Base-by-base conservation (phyloP, 2,329 filamentous ascomycete species). In the Neoascochyta sp. region DNA sequence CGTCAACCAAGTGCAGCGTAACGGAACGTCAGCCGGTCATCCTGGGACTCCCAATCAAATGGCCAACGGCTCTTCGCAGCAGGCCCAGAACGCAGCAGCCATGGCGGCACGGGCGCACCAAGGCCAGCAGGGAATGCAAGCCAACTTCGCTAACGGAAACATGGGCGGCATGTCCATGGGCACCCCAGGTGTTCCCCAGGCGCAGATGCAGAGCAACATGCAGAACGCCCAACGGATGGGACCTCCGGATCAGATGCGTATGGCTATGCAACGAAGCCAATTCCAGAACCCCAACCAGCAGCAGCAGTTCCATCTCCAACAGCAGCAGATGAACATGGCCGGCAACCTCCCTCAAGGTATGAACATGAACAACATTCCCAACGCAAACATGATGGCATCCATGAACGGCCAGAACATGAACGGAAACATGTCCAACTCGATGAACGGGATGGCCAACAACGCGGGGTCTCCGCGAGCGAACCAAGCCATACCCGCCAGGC, bases 151-250 rank as follows among this genome's bases (percentile, higher is more conserved):
- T 3, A 69, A 69, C 32, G 61, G 62, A 3, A 60, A 51, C 70
- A 77, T 61, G 65, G 66, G 49, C 64, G 74, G 44, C 57, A 71
- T 49, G 70, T 72, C 54, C 60, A 73, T 53, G 71, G 76, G 63
- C 49, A 70, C 31, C 3, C 78, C 77, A 36, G 75, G 75, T 24
- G 71, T 84, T 14, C 78, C 80, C 20, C 81, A 85, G 54, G 80
- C 82, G 14, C 83, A 83, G 43, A 74, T 86, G 67, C 80, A 83
- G 48, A 71, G 72, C 10, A 66, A 73, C 18, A 69, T 73, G 60
- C 69, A 67, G 40, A 65, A 64, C 26, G 74, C 82, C 41, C 71
- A 76, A 30, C 74, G 81, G 32, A 74, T 86, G 67, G 50, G 47
- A 23, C 63, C 63, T 39, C 60, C 57, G 9, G 58, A 64, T 24